A percentile compares a stretch with the other conserved stretches of the same genome.
Evolutionary conservation across 495 filamentous ascomycete genomes (phyloP).

Genomic region (Penicillium longicatenatum): DNA sequence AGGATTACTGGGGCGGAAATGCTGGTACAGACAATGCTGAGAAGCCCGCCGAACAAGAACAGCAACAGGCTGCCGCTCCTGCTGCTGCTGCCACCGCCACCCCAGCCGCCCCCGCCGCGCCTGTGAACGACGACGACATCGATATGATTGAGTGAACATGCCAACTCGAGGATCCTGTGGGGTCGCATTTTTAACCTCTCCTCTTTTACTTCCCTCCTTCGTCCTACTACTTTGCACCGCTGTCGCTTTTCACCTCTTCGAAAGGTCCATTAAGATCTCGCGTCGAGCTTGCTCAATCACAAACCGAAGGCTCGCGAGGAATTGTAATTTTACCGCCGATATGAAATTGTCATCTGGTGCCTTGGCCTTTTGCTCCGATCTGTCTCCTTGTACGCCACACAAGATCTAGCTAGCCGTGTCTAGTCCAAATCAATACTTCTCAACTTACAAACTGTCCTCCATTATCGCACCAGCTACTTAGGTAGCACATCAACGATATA

Average conservation of each 20-base stretch:
- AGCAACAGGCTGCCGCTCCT: constrained; percentile 23
- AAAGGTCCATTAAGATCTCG: not conserved
- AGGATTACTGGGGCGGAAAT: constrained; percentile 75
- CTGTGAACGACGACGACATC: constrained; percentile 56
- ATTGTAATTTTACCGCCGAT: constrained; percentile 23
- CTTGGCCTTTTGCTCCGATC: constrained; percentile 2
- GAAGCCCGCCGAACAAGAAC: constrained; percentile 16
- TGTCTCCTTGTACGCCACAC: not conserved
- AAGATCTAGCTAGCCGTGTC: constrained; percentile 1
- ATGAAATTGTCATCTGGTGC: constrained; percentile 24
- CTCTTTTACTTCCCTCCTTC: not conserved
- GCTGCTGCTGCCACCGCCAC: constrained; percentile 29
- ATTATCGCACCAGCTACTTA: not conserved
- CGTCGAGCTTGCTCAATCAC: not conserved
- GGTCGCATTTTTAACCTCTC: constrained; percentile 2
- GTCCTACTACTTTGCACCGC: not conserved
- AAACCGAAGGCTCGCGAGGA: constrained; percentile 1
- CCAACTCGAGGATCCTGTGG: not conserved
- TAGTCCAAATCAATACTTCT: not conserved
- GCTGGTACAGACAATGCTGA: constrained; percentile 33
- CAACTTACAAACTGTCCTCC: not conserved
- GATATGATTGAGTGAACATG: constrained; percentile 53
- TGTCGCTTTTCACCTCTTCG: not conserved
- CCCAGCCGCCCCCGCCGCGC: constrained; percentile 16
- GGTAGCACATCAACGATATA: not conserved